Percentiles rank a stretch among this genome's conserved stretches.
phyloP scores from a whole-genome alignment of 345 rosid genomes.

The Eucalyptus regnans region DNA sequence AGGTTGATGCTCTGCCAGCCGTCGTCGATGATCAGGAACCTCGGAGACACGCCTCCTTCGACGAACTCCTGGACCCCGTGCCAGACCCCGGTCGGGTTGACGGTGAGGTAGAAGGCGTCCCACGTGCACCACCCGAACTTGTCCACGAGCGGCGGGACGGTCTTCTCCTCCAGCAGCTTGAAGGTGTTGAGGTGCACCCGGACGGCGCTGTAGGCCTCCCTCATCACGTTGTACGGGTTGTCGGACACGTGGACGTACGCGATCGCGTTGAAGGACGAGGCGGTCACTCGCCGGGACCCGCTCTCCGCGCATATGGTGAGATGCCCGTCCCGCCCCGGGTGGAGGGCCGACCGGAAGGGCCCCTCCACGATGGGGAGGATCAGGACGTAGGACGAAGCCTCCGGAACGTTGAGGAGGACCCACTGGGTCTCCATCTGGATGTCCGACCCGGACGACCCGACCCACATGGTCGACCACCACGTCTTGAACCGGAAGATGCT shows the following conservation, averaged over 20 bases:
- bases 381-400: constrained; percentile 36
- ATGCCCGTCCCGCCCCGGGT: constrained; percentile 47
- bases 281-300: constrained; percentile 39
- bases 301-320: constrained; percentile 57
- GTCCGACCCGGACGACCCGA: constrained; percentile 68
- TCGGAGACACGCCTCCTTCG: constrained; percentile 51
- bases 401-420: constrained; percentile 59
- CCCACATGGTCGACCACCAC: constrained; percentile 93
- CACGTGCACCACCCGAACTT: constrained; percentile 99
- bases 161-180: constrained; percentile 73
- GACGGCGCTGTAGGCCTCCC: constrained; percentile 56
- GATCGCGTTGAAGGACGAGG: constrained; percentile 45
- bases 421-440: constrained; percentile 77
- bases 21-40: constrained; percentile 84
- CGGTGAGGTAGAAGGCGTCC: constrained; percentile 86
- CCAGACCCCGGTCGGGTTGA: constrained; percentile 72
- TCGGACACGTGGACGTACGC: constrained; percentile 71
- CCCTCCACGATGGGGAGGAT: constrained; percentile 64
- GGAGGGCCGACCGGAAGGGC: constrained; percentile 54
- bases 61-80: constrained; percentile 58
- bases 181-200: constrained; percentile 74
- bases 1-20: constrained; percentile 72
- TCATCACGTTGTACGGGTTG: constrained; percentile 69
- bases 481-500: constrained; percentile 74
- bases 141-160: constrained; percentile 33